Evolutionary conservation across 208 protist genomes (phyloP).

Genomic region (Trypanosoma congolense): DNA sequence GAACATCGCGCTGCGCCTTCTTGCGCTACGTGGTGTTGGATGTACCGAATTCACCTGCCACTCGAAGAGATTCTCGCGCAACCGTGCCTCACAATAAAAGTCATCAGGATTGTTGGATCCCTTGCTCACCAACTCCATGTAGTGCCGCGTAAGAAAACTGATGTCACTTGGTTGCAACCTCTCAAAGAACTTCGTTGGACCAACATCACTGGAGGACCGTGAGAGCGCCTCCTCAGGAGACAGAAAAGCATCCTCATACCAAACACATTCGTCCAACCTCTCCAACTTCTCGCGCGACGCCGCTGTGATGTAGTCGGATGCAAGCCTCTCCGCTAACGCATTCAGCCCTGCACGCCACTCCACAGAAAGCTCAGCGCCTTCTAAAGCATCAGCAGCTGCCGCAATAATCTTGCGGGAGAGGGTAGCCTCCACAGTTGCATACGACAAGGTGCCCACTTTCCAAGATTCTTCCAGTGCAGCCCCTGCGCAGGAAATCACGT

Average conservation of each 20-base stretch:
- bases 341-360: slow-evolving; percentile 40
- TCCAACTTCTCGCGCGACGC: slow-evolving; percentile 15
- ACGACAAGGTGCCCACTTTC: slow-evolving; percentile 1
- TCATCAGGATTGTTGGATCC: slow-evolving; percentile 10
- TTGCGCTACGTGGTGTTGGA: slow-evolving; percentile 1
- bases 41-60: too few species aligned
- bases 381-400: slow-evolving; percentile 1
- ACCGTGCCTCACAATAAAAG: slow-evolving; percentile 17
- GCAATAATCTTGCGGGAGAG: slow-evolving; percentile 4
- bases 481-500: slow-evolving; percentile 16
- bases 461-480: slow-evolving; percentile 2
- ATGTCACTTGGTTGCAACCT: slow-evolving; percentile 19
- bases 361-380: slow-evolving; percentile 14
- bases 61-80: slow-evolving; percentile 32
- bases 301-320: slow-evolving; percentile 25
- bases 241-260: slow-evolving; percentile 19
- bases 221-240: slow-evolving; percentile 13
- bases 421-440: slow-evolving; percentile 9
- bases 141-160: slow-evolving; percentile 15
- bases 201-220: slow-evolving; percentile 5
- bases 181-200: slow-evolving; percentile 11
- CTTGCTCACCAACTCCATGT: slow-evolving; percentile 21
- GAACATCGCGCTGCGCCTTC: slow-evolving; percentile 13
- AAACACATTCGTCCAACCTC: slow-evolving; percentile 16
- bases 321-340: slow-evolving; percentile 52